Evolutionary conservation across 2,329 filamentous ascomycete species (phyloP).

Genomic region (Ceratocystis huliohia): DNA sequence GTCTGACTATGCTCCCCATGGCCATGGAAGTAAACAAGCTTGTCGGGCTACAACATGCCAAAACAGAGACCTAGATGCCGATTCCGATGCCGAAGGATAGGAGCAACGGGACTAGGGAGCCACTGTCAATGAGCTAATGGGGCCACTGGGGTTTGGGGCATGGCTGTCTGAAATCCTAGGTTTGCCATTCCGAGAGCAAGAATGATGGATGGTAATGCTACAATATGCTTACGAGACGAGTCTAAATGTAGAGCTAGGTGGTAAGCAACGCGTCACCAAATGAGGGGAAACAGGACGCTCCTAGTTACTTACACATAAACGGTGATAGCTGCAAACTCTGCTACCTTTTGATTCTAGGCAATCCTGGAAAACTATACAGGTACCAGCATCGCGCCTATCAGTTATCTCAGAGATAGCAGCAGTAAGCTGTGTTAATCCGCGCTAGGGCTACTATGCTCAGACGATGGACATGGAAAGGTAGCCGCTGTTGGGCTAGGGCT

Average conservation of each 20-base stretch:
- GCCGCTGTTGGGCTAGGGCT: not conserved
- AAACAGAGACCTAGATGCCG: not conserved
- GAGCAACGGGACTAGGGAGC: not conserved
- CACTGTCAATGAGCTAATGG: not conserved
- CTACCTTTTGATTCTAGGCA: not conserved
- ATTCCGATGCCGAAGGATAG: not conserved
- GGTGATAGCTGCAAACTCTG: not conserved
- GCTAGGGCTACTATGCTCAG: not conserved
- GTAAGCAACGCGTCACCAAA: not conserved
- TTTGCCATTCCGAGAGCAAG: not conserved
- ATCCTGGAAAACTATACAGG: not conserved
- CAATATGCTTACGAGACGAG: not conserved
- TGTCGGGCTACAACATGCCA: not conserved
- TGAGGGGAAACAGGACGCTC: not conserved
- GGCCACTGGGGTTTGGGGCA: not conserved
- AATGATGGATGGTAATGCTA: not conserved
- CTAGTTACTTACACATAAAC: not conserved
- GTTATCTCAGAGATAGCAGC: not conserved
- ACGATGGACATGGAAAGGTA: not conserved
- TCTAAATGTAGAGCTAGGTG: not conserved
- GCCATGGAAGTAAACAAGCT: not conserved
- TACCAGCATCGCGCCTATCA: not conserved
- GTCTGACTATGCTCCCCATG: not conserved
- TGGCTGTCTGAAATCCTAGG: not conserved
- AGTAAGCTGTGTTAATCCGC: not conserved